Evolutionary conservation across 2,329 filamentous ascomycete genomes (phyloP), one percentile per base, ranked within the genome.

Genomic region (Akanthomyces muscarius): DNA sequence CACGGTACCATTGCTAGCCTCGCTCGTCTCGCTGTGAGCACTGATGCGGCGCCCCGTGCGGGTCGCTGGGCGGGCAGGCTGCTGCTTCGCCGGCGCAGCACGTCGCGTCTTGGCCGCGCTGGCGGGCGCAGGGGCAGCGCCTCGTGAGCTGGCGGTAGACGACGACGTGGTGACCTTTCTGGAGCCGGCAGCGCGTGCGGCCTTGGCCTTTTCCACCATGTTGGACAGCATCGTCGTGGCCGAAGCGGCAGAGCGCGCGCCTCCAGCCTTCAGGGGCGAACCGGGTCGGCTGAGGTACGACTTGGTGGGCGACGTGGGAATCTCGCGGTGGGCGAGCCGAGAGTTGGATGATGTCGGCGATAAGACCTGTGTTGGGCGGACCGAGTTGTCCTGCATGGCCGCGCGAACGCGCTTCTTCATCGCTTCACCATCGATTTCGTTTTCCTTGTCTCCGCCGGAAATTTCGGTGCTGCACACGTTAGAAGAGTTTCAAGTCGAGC

Each of bases 281-380:
- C 81, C 78, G 28, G 86, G 83, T 28, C 84, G 83, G 2, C 83
- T 79, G 45, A 87, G 78, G 63, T 82, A 80, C 3, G 83, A 80
- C 70, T 89, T 88, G 28, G 77, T 74, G 16, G 84, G 82, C n/a
- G 85, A 84, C 5, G 72, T 71, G 2, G 78, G 76, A 10, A 79
- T 74, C 67, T 74, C 78, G 55, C 86, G 83, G 23, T 74, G 73
- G 64, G 68, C 78, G 18, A 89, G 82, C 58, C 90, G 86, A 6
- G 90, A 89, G 71, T 96, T 96, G 64, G 89, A 88, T 0, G 91
- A 93, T 59, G 90, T 89, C 2, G 92, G 92, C 1, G 92, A 96
- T 3, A 96, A 81, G 44, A 96, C 83, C 73, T 89, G 82, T 56
- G 81, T 77, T 65, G 84, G 74, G 67, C 72, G 72, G 47, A 75